phyloP scores from a whole-genome alignment of 177 flowering plant species.

The Vitis hybrid region DNA sequence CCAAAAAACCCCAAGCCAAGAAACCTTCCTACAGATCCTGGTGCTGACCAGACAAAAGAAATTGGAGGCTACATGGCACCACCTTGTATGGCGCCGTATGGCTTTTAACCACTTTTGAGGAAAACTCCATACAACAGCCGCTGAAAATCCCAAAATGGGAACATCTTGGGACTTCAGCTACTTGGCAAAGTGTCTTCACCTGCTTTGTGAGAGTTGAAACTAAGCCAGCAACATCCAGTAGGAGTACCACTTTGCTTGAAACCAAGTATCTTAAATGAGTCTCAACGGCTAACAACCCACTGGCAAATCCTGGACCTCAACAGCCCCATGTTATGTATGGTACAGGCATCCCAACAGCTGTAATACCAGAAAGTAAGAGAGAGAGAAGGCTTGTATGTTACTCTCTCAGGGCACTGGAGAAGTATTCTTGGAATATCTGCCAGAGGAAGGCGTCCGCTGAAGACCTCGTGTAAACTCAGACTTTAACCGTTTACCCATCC shows the following conservation, averaged over 20 bases:
- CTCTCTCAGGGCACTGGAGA: slow-evolving; percentile 41
- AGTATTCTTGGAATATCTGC: slow-evolving; percentile 52
- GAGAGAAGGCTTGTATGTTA: not conserved
- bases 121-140: not conserved
- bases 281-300: slow-evolving; percentile 1
- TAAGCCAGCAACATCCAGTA: not conserved
- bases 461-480: slow-evolving; percentile 43
- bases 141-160: not conserved
- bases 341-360: slow-evolving; percentile 20
- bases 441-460: slow-evolving; percentile 53
- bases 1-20: not conserved
- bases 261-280: slow-evolving; percentile 1
- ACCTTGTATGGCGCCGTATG: not conserved
- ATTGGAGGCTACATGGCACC: not conserved
- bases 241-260: not conserved
- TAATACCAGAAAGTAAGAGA: slow-evolving; percentile 2
- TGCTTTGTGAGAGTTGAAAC: slow-evolving; percentile 2
- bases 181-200: not conserved
- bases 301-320: slow-evolving; percentile 15
- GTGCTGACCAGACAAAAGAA: not conserved
- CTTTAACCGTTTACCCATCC: slow-evolving; percentile 49
- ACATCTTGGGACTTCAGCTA: slow-evolving; percentile 4
- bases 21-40: not conserved
- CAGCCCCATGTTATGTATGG: slow-evolving; percentile 13
- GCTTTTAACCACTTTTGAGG: not conserved